Percentiles rank a stretch among this genome's conserved stretches.
These are phyloP conservation scores for Avicennia marina DNA, from an alignment of 257 asterid genomes.

Conservation along the genomic window DNA sequence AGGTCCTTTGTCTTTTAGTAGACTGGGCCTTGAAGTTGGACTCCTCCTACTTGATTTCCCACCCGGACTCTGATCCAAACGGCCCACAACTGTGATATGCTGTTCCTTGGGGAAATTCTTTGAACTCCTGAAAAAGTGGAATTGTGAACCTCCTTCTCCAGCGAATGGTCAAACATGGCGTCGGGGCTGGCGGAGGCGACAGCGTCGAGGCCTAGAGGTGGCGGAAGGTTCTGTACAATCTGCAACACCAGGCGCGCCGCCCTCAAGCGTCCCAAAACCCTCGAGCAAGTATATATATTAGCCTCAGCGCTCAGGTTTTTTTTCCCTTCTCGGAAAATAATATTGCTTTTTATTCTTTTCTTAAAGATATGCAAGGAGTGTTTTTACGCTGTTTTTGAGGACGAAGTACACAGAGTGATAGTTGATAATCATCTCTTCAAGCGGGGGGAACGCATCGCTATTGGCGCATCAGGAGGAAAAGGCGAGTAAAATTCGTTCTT, in stretches of 20 bases:
- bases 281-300: slow-evolving; percentile 49
- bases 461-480: slow-evolving; percentile 99
- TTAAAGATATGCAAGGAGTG: slow-evolving; percentile 88
- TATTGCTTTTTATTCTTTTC: background rate
- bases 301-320: too few relatives aligned
- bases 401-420: slow-evolving; percentile 79
- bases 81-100: too few relatives aligned
- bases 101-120: too few relatives aligned
- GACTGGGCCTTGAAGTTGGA: too few relatives aligned
- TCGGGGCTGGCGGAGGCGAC: slow-evolving; percentile 33
- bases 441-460: slow-evolving; percentile 84
- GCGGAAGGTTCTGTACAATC: slow-evolving; percentile 41
- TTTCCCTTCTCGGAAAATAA: too few relatives aligned
- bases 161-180: background rate
- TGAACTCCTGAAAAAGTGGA: too few relatives aligned
- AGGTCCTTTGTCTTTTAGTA: too few relatives aligned
- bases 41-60: too few relatives aligned
- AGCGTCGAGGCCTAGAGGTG: slow-evolving; percentile 51
- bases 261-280: slow-evolving; percentile 93
- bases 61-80: too few relatives aligned
- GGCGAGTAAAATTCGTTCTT: slow-evolving; percentile 36
- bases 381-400: slow-evolving; percentile 75
- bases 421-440: slow-evolving; percentile 77
- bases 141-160: background rate
- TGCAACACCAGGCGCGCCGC: slow-evolving; percentile 74